Evolutionary conservation across 108 stramenopile species (phyloP).

Genomic region (Epipyxis sp.): DNA sequence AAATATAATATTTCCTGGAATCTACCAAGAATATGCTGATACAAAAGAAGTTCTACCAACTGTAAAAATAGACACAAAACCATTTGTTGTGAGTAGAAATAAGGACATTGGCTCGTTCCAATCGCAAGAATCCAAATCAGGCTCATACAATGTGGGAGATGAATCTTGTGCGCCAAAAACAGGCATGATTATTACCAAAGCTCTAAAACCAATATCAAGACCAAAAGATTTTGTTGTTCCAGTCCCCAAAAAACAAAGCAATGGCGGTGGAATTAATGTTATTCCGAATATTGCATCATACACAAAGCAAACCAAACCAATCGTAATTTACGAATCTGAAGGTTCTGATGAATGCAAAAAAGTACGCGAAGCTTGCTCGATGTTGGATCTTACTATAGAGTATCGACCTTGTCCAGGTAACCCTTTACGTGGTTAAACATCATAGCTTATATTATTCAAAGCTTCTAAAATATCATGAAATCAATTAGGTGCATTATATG

Average conservation of each 20-base stretch:
- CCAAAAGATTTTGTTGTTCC: neutral
- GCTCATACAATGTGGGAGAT: neutral
- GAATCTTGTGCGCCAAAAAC: neutral
- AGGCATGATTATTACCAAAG: too few species aligned
- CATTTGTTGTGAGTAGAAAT: neutral
- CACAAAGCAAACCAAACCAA: constrained; percentile 54
- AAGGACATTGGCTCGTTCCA: neutral
- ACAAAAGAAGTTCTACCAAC: neutral
- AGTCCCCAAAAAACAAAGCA: neutral
- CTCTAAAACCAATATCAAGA: neutral
- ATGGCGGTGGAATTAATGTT: neutral
- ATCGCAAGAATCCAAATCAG: neutral
- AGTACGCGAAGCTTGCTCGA: constrained; percentile 73
- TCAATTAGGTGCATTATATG: too few species aligned
- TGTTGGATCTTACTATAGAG: constrained; percentile 74
- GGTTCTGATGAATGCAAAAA: constrained; percentile 71
- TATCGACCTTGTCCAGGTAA: constrained; percentile 72
- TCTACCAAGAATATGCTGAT: neutral
- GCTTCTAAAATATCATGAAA: too few species aligned
- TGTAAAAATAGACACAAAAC: neutral
- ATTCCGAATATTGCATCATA: constrained; percentile 37
- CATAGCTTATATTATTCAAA: too few species aligned
- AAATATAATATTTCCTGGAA: neutral
- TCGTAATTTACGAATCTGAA: constrained; percentile 82
- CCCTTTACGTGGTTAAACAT: too few species aligned